phyloP scores from a whole-genome alignment of 2,329 filamentous ascomycete genomes.

The Talaromyces pinophilus region DNA sequence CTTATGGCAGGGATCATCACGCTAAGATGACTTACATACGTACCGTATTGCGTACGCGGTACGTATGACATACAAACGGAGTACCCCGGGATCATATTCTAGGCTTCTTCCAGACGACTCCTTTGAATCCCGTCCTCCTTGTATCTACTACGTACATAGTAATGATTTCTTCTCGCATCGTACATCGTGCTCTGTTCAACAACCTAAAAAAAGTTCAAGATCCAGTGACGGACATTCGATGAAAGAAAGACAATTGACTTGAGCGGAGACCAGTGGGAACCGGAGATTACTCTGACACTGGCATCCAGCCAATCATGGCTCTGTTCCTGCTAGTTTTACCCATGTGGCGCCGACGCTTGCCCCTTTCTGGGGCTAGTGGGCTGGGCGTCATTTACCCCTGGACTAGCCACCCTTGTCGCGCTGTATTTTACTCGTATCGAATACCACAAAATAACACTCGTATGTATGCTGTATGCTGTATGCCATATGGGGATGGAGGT shows the following conservation, averaged over 20 bases:
- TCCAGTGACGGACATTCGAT: background rate
- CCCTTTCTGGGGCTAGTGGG: background rate
- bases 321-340: background rate
- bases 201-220: background rate
- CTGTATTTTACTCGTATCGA: background rate
- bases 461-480: no score
- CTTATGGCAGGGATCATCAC: conserved; percentile 2
- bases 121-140: background rate
- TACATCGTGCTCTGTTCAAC: no score
- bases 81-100: no score
- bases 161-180: no score
- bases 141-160: no score
- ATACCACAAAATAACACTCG: background rate
- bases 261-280: background rate
- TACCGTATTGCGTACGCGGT: background rate
- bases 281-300: background rate
- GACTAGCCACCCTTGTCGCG: background rate
- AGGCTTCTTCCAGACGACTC: no score
- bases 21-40: conserved; percentile 5
- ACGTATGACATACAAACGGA: background rate
- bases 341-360: conserved; percentile 6
- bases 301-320: background rate
- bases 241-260: background rate
- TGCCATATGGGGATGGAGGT: no score
- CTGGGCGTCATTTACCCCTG: conserved; percentile 10